Evolutionary conservation across 1,139 yeast species (phyloP).

Genomic region (Hansenula lynferdii): DNA sequence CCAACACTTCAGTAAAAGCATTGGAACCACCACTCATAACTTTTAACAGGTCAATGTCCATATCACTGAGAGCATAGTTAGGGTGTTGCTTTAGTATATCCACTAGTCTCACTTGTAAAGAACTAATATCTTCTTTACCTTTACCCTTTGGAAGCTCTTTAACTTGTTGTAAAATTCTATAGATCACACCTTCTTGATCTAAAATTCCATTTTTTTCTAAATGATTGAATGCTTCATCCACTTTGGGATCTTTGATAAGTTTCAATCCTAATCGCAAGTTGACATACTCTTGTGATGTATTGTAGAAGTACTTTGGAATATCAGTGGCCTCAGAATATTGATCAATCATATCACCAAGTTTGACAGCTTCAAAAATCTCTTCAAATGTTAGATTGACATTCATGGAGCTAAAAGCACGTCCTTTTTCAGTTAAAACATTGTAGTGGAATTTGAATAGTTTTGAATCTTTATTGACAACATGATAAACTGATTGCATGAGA

Average conservation of each 20-base stretch:
- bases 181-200: constrained; percentile 1
- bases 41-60: too few relatives aligned
- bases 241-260: constrained; percentile 4
- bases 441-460: constrained; percentile 8
- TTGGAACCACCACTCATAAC: too few relatives aligned
- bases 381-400: not conserved
- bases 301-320: constrained; percentile 11
- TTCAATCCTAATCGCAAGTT: constrained; percentile 9
- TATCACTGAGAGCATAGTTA: too few relatives aligned
- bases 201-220: constrained; percentile 2
- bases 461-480: constrained; percentile 4
- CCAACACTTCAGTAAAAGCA: too few relatives aligned
- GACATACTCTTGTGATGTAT: constrained; percentile 12
- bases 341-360: constrained; percentile 9
- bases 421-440: constrained; percentile 4
- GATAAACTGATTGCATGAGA: constrained; percentile 12
- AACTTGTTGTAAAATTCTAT: not conserved
- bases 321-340: constrained; percentile 5
- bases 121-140: not conserved
- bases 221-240: constrained; percentile 8
- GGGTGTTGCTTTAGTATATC: too few relatives aligned
- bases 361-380: constrained; percentile 10
- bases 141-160: not conserved
- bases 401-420: not conserved
- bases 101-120: too few relatives aligned